These are phyloP conservation scores for Plectranthus barbatus DNA, from an alignment of 257 asterid genomes.

Conservation along the genomic window DNA sequence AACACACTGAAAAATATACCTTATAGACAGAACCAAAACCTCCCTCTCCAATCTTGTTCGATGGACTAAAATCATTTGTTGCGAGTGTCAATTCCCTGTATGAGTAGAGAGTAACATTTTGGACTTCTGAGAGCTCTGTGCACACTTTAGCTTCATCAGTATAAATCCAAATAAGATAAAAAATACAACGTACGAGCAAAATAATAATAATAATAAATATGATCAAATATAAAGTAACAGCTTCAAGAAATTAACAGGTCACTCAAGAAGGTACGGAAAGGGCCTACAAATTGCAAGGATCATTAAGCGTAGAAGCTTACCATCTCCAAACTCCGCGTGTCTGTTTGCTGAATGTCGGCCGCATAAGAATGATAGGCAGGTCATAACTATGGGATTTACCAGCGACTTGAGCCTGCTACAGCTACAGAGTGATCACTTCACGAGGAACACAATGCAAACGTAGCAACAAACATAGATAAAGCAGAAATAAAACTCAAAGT, in stretches of 20 bases:
- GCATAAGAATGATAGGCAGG: slow-evolving; percentile 55
- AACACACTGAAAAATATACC: slow-evolving; percentile 31
- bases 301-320: slow-evolving; percentile 29
- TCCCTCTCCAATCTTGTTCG: slow-evolving; percentile 87
- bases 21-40: slow-evolving; percentile 91
- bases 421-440: background rate
- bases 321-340: slow-evolving; percentile 32
- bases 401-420: slow-evolving; percentile 15
- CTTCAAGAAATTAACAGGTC: background rate
- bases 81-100: slow-evolving; percentile 68
- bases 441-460: background rate
- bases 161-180: background rate
- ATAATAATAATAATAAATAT: too few species aligned
- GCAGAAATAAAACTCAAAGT: slow-evolving; percentile 5
- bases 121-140: slow-evolving; percentile 59
- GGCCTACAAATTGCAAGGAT: background rate
- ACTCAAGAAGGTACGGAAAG: background rate
- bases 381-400: slow-evolving; percentile 45
- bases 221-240: background rate
- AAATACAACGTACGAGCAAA: background rate
- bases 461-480: slow-evolving; percentile 19
- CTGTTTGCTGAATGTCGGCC: slow-evolving; percentile 23
- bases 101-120: slow-evolving; percentile 51
- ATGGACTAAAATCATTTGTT: slow-evolving; percentile 59
- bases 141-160: slow-evolving; percentile 21